Percentiles rank a stretch among this genome's conserved stretches.
Conservation (phyloP, 2,329 filamentous ascomycete species). For the Thermomyces lanuginosus region DNA sequence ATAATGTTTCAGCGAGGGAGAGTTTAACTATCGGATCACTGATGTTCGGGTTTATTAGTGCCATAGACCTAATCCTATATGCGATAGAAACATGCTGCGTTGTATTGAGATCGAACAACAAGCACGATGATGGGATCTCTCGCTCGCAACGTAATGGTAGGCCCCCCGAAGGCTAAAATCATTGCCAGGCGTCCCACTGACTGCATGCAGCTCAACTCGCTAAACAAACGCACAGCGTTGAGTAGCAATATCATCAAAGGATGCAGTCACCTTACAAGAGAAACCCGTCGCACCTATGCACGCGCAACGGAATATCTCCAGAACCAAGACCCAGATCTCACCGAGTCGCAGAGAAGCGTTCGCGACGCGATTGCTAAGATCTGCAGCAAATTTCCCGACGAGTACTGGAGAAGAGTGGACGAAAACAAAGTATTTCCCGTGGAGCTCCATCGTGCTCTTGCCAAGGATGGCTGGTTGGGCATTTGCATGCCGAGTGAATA, state of each 20-base stretch:
- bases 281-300: neutral
- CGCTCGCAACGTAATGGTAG: too few relatives aligned
- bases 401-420: slow-evolving; percentile 29
- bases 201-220: too few relatives aligned
- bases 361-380: slow-evolving; percentile 30
- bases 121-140: too few relatives aligned
- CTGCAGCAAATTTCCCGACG: slow-evolving; percentile 26
- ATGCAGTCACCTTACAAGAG: too few relatives aligned
- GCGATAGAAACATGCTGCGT: too few relatives aligned
- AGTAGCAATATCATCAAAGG: slow-evolving; percentile 1
- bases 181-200: too few relatives aligned
- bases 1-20: too few relatives aligned
- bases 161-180: too few relatives aligned
- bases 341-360: slow-evolving; percentile 26
- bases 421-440: slow-evolving; percentile 21
- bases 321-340: slow-evolving; percentile 19
- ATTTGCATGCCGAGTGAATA: slow-evolving; percentile 30
- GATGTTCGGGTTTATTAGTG: too few relatives aligned
- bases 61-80: too few relatives aligned
- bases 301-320: slow-evolving; percentile 11
- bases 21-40: too few relatives aligned
- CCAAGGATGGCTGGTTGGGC: slow-evolving; percentile 29
- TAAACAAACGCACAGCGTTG: slow-evolving; percentile 1
- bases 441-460: slow-evolving; percentile 26
- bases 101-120: too few relatives aligned